A percentile compares a stretch with the other conserved stretches of the same genome.
phyloP scores from a whole-genome alignment of 371 early-diverging fungal genomes.

The Mucor circinelloides region DNA sequence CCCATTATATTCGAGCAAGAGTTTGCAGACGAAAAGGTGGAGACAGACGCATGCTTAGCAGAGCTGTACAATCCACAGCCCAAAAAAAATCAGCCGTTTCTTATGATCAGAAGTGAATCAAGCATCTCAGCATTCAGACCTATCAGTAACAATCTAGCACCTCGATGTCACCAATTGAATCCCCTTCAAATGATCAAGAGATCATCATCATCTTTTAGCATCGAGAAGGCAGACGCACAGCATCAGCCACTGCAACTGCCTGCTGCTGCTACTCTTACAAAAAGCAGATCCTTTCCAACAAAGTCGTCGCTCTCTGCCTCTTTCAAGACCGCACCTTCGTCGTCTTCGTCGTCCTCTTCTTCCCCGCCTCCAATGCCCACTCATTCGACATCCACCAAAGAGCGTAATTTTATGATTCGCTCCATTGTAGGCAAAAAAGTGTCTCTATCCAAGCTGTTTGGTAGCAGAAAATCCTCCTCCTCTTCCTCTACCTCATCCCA shows the following conservation, averaged over 20 bases:
- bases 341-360: conserved; percentile 8
- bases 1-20: conserved; percentile 1
- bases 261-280: conserved; percentile 24
- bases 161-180: conserved; percentile 19
- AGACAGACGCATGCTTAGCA: conserved; percentile 9
- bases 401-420: conserved; percentile 37
- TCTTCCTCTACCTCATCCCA: neutral
- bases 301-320: conserved; percentile 17
- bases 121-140: conserved; percentile 35
- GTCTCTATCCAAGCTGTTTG: conserved; percentile 44
- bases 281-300: conserved; percentile 44
- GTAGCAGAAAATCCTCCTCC: conserved; percentile 27
- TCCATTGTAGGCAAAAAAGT: conserved; percentile 46
- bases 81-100: conserved; percentile 5
- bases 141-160: conserved; percentile 35
- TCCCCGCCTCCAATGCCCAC: conserved; percentile 18
- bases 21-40: conserved; percentile 24
- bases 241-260: neutral
- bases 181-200: neutral
- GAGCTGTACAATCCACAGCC: neutral
- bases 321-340: neutral
- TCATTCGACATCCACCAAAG: neutral
- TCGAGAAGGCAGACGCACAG: neutral
- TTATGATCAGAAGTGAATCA: conserved; percentile 28
- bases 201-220: neutral